Base-by-base conservation (phyloP, 2,329 filamentous ascomycete species). In the Pseudopithomyces chartarum region DNA sequence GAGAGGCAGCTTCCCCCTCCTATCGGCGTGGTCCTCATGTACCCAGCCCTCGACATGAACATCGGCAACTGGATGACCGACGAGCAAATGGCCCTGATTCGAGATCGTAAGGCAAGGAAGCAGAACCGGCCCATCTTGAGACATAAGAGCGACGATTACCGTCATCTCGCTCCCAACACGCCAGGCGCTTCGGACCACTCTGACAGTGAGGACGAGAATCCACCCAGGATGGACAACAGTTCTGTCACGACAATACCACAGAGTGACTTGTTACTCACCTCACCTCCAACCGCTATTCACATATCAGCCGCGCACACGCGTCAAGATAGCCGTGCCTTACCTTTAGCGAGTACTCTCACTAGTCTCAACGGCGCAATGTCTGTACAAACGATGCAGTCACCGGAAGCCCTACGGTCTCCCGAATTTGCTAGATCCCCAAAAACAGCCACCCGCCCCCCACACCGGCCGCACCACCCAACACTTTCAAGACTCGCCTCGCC, bases 11-110 rank as follows among this genome's bases (percentile, higher is more conserved):
- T 86, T 2, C 81, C 97, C 6, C 89, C 92, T 0, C 95, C 95
- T 0, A 89, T 90, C 51, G 94, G 92, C 0, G 77, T 98, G 7
- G 83, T 98, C 0, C 82, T 97, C 47, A 87, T 96, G 56, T 99
- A 99, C 68, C 95, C 95, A 0, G 88, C 89, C 0, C 79, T 99
- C 57, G 95, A 98, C 69, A 92, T 98, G 90, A 97, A 96, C 69
- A 98, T 98, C 63, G 92, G 92, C 36, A 97, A 93, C 75, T 99
- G 95, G 95, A 98, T 99, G 93, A 93, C 91, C 0, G 94, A 98
- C 67, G 94, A 98, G 74, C 93, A 99, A 73, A 96, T 98, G 91
- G 87, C 91, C 0, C 79, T 99, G 58, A 96, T 99, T 61, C 88
- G 92, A 62, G 93, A 97, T 61, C 87, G 92, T 11, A 85, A 87